These are phyloP conservation scores for Neurospora sp. DNA, from an alignment of 495 filamentous ascomycete species.

Conservation along the genomic window DNA sequence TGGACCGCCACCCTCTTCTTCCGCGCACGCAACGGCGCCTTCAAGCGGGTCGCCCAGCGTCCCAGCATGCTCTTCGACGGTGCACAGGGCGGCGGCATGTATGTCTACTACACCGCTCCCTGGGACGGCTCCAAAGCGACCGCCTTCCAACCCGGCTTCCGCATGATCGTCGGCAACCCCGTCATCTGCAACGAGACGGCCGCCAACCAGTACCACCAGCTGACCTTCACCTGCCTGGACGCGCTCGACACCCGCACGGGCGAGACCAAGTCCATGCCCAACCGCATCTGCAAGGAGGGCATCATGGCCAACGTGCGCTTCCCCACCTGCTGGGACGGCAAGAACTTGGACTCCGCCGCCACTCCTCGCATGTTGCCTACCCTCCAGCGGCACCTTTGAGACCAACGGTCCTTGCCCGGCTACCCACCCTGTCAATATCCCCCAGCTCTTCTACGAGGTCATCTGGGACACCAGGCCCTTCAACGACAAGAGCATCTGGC, in stretches of 20 bases:
- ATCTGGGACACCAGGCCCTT: constrained; percentile 30
- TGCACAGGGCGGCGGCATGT: constrained; percentile 25
- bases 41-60: constrained; percentile 24
- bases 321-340: constrained; percentile 23
- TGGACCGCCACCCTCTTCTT: constrained; percentile 34
- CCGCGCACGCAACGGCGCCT: constrained; percentile 27
- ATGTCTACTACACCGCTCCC: constrained; percentile 33
- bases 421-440: constrained; percentile 23
- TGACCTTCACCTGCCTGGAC: constrained; percentile 32
- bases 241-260: constrained; percentile 21
- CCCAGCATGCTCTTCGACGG: constrained; percentile 13
- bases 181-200: constrained; percentile 17
- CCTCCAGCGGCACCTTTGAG: constrained; percentile 23
- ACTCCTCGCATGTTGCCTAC: constrained; percentile 32
- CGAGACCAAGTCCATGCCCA: constrained; percentile 25
- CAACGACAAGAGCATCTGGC: constrained; percentile 30
- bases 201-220: constrained; percentile 25
- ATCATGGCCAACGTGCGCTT: constrained; percentile 34
- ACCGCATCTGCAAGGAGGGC: constrained; percentile 23
- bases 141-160: constrained; percentile 47
- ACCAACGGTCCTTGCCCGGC: constrained; percentile 21
- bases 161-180: constrained; percentile 63
- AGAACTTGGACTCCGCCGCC: constrained; percentile 24
- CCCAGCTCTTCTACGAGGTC: constrained; percentile 33
- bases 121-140: constrained; percentile 29